These are phyloP conservation scores for Ophioceras dolichostomum DNA, from an alignment of 2,329 filamentous ascomycete species.

Conservation along the genomic window DNA sequence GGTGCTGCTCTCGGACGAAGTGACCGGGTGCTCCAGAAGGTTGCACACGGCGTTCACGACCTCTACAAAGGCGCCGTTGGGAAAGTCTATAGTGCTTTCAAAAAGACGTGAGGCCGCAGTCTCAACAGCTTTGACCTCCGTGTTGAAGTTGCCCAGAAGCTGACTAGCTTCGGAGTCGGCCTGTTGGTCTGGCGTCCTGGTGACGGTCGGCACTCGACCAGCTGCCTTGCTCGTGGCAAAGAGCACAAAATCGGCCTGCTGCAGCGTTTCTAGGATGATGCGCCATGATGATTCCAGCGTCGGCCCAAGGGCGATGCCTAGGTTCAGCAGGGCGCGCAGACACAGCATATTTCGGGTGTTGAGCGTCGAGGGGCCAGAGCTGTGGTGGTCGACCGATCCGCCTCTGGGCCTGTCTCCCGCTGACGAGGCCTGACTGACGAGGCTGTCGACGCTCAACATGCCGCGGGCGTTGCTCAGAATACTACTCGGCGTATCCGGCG, in stretches of 20 bases:
- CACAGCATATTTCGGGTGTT: conserved; percentile 87
- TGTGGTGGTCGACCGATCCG: conserved; percentile 48
- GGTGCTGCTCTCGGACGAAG: too few species aligned
- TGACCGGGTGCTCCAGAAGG: conserved; percentile 45
- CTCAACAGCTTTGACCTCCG: conserved; percentile 80
- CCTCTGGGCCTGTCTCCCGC: conserved; percentile 50
- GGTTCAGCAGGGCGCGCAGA: conserved; percentile 78
- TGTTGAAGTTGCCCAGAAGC: conserved; percentile 55
- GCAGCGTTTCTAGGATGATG: conserved; percentile 82
- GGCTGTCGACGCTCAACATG: conserved; percentile 60
- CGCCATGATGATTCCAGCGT: conserved; percentile 77
- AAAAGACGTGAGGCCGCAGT: conserved; percentile 75
- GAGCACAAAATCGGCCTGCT: conserved; percentile 84
- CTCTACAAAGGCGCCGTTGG: conserved; percentile 66
- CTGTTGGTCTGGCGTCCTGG: conserved; percentile 30
- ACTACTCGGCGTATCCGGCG: conserved; percentile 38
- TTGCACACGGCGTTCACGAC: conserved; percentile 65
- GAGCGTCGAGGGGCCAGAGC: conserved; percentile 38
- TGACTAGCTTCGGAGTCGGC: conserved; percentile 37
- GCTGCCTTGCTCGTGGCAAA: conserved; percentile 47
- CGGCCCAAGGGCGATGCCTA: conserved; percentile 87
- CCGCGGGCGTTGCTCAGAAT: conserved; percentile 61
- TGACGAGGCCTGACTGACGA: conserved; percentile 46
- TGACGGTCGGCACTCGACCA: conserved; percentile 35
- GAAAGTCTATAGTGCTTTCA: conserved; percentile 86